Conservation (phyloP, 73 alveolate genomes). For the Tetrahymena borealis region DNA sequence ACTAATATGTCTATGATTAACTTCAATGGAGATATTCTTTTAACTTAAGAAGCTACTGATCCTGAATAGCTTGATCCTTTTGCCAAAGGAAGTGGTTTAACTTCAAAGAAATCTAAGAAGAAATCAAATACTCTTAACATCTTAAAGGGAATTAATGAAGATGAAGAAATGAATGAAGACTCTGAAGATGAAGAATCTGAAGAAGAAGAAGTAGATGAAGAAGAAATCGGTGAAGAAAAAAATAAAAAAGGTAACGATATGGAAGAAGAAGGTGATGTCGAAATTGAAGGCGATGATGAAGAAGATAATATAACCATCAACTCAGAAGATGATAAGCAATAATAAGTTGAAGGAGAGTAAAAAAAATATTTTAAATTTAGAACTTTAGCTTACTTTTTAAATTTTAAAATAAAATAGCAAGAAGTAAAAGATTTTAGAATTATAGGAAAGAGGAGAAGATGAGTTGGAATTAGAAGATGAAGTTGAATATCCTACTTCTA, state of each 20-base stretch:
- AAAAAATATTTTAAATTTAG: slow-evolving; percentile 27
- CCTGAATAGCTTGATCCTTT: neutral
- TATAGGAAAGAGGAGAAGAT: slow-evolving; percentile 75
- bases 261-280: slow-evolving; percentile 42
- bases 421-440: slow-evolving; percentile 56
- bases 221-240: neutral
- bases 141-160: slow-evolving; percentile 51
- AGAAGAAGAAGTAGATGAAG: slow-evolving; percentile 35
- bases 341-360: slow-evolving; percentile 66
- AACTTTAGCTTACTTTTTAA: slow-evolving; percentile 23
- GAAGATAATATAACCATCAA: slow-evolving; percentile 62
- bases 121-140: neutral
- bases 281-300: slow-evolving; percentile 53
- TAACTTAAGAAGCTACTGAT: neutral
- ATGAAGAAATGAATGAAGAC: neutral
- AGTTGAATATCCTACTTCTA: slow-evolving; percentile 16
- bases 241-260: slow-evolving; percentile 42
- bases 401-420: slow-evolving; percentile 56
- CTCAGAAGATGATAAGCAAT: slow-evolving; percentile 73
- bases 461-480: slow-evolving; percentile 53
- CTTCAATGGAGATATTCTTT: neutral
- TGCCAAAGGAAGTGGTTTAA: neutral
- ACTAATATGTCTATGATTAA: neutral
- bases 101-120: neutral
- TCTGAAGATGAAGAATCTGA: slow-evolving; percentile 21